phyloP scores from a whole-genome alignment of 1,284 basidiomycete genomes.

The Inonotus obliquus region DNA sequence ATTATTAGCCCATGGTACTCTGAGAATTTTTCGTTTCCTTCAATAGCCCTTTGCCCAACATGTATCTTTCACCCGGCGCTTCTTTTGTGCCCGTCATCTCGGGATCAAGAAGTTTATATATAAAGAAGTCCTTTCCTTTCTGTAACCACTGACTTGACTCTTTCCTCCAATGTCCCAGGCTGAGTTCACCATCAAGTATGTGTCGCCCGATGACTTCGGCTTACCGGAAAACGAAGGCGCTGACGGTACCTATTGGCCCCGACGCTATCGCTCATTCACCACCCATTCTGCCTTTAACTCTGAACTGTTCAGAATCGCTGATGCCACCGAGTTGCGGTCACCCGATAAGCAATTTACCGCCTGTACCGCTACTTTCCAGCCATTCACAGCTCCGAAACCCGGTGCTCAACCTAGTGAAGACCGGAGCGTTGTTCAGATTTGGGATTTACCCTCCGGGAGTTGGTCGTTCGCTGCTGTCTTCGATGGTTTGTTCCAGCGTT shows the following conservation, averaged over 20 bases:
- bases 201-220: slow-evolving; percentile 2
- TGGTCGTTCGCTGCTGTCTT: slow-evolving; percentile 68
- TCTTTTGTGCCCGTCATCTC: neutral
- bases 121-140: neutral
- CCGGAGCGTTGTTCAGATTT: slow-evolving; percentile 52
- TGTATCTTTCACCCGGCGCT: slow-evolving; percentile 1
- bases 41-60: neutral
- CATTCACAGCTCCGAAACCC: slow-evolving; percentile 18
- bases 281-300: slow-evolving; percentile 10
- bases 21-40: neutral
- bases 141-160: neutral
- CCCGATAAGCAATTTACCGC: neutral
- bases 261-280: slow-evolving; percentile 42
- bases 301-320: slow-evolving; percentile 4
- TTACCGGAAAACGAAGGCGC: neutral
- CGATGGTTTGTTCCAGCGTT: slow-evolving; percentile 42
- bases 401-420: slow-evolving; percentile 18
- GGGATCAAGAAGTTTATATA: neutral
- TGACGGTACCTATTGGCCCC: slow-evolving; percentile 39
- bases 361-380: slow-evolving; percentile 23
- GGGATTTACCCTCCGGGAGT: slow-evolving; percentile 48
- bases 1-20: neutral
- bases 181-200: slow-evolving; percentile 5
- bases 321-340: slow-evolving; percentile 19
- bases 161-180: neutral